These are phyloP conservation scores for Eutrema yunnanense DNA, from an alignment of 345 rosid genomes.

Conservation along the genomic window DNA sequence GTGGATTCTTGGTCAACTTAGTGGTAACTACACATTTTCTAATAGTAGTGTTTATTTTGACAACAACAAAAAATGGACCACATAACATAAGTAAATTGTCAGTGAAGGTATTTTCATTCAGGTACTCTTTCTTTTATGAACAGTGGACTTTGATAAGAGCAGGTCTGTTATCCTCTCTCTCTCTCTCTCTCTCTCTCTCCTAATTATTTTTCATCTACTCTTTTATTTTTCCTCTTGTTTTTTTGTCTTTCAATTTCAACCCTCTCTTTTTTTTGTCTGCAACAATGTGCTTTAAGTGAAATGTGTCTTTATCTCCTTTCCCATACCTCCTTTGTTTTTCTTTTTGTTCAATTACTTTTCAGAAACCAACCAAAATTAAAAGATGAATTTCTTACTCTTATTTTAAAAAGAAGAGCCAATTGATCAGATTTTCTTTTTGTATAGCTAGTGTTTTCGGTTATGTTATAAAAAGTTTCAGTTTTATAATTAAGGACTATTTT, in stretches of 20 bases:
- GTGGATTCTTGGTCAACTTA: slow-evolving; percentile 17
- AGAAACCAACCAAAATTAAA: slow-evolving; percentile 18
- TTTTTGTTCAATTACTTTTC: slow-evolving; percentile 28
- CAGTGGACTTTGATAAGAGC: slow-evolving; percentile 23
- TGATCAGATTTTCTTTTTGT: slow-evolving; percentile 2
- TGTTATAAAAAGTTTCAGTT: not conserved
- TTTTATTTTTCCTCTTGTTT: not conserved
- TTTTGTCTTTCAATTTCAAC: too few relatives aligned
- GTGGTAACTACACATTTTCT: not conserved
- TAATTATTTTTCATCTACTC: not conserved
- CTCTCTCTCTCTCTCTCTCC: not conserved
- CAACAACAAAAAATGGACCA: slow-evolving; percentile 21
- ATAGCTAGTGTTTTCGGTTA: not conserved
- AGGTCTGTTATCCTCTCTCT: slow-evolving; percentile 5
- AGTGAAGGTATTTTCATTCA: slow-evolving; percentile 31
- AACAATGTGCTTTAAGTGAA: slow-evolving; percentile 33
- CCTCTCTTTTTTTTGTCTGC: slow-evolving; percentile 31
- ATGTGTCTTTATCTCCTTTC: slow-evolving; percentile 36
- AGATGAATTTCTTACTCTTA: not conserved
- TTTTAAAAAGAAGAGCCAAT: not conserved
- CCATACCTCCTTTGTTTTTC: slow-evolving; percentile 23
- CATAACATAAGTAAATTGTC: slow-evolving; percentile 29
- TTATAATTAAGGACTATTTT: not conserved
- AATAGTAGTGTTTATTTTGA: not conserved
- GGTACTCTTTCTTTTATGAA: slow-evolving; percentile 29